Evolutionary conservation across 1,284 basidiomycete genomes (phyloP).

Genomic region (Afroboletus lepidellus): DNA sequence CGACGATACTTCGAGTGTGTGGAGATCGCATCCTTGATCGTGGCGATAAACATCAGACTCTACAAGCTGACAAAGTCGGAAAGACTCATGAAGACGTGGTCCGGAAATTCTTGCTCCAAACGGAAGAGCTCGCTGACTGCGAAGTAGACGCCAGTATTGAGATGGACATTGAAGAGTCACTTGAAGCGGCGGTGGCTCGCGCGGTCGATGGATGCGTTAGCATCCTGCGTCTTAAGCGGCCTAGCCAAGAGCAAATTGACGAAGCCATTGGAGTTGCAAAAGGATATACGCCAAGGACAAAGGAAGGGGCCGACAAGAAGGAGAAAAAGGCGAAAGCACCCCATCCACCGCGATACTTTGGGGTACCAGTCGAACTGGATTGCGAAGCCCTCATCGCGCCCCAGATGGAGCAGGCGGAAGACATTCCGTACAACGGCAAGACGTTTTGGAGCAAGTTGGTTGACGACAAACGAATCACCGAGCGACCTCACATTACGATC

Average conservation of each 20-base stretch:
- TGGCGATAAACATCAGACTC: slow-evolving; percentile 82
- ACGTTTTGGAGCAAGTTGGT: slow-evolving; percentile 55
- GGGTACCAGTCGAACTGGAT: slow-evolving; percentile 72
- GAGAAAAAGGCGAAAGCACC: slow-evolving; percentile 35
- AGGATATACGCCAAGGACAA: slow-evolving; percentile 47
- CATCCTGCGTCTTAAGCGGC: slow-evolving; percentile 51
- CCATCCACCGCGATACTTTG: slow-evolving; percentile 63
- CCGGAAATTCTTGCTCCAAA: slow-evolving; percentile 71
- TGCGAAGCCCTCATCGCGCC: slow-evolving; percentile 48
- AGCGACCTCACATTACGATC: slow-evolving; percentile 83
- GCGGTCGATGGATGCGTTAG: slow-evolving; percentile 60
- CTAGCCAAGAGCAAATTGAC: slow-evolving; percentile 54
- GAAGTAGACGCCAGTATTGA: slow-evolving; percentile 70
- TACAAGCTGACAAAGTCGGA: slow-evolving; percentile 54
- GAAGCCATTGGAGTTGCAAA: slow-evolving; percentile 57
- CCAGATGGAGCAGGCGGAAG: slow-evolving; percentile 32
- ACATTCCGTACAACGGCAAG: slow-evolving; percentile 31
- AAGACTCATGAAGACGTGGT: slow-evolving; percentile 79
- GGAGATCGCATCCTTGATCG: slow-evolving; percentile 71
- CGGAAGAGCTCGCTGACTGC: slow-evolving; percentile 62
- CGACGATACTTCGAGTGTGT: slow-evolving; percentile 71
- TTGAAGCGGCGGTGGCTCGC: slow-evolving; percentile 55
- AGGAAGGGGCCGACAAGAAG: slow-evolving; percentile 36
- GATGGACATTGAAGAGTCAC: slow-evolving; percentile 55
- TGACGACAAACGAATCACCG: slow-evolving; percentile 48